Base-by-base conservation (phyloP, 352 stramenopile species). In the Salisapilia sapeloensis region DNA sequence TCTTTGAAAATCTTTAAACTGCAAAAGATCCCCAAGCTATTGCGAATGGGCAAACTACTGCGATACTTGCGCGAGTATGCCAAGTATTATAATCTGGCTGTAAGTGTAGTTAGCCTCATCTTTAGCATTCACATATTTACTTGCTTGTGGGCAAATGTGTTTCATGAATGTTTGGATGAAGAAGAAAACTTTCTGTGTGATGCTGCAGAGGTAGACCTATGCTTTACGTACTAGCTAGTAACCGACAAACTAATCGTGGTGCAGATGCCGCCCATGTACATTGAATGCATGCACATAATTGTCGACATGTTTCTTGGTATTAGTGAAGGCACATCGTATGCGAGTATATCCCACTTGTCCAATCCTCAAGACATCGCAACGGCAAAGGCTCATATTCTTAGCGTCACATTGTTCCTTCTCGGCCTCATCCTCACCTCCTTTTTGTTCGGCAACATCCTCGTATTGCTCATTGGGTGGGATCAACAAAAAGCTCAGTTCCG, bases 1-100 rank as follows among this genome's bases (percentile, higher is more conserved):
- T 80, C 66, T 11, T 44, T 86, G 35, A 89, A 86, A 37, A 82
- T 86, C 18, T 52, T 85, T 7, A 85, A 85, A 24, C 46, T 92
- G 2, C 65, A 87, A 35, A 91, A 87, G 27, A 67, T 85, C n/a
- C 71, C 69, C 9, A 87, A 85, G 39, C 40, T 91, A 4, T 48
- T 91, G 9, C 71, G 74, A 3, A 55, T 89, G 29, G 67, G 64
- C 11, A 57, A 65, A 0, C 44, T 84, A 13, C 52, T 86, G 23
- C 80, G 81, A 42, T 82, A 82, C 45, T 40, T 86, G 16, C 60
- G 65, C 32, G 63, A 83, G 46, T 84, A 84, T 40, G 71, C 69
- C 38, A 84, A 86, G 49, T 87, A 82, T 40, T 87, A 82, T 48
- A 80, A 89, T 34, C 50, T 84, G 15, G 58, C 65, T 9, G 42